phyloP scores from a whole-genome alignment of 768 basidiomycete species.

The Amanita pallidorosea region DNA sequence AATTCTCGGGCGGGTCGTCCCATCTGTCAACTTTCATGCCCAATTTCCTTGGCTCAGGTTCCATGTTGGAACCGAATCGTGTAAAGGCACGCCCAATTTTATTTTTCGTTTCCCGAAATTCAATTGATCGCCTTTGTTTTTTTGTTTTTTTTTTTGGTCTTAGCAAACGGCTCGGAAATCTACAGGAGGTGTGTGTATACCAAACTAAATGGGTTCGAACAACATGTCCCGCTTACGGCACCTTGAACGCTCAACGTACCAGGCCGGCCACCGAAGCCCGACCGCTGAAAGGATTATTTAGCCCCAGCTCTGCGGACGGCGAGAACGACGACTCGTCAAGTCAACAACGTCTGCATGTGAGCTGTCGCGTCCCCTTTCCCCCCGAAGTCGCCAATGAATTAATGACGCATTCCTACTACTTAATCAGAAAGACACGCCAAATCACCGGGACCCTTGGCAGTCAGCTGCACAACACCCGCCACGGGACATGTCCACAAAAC shows the following conservation, averaged over 20 bases:
- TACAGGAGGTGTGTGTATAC: conserved; percentile 1
- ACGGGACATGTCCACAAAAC: not conserved
- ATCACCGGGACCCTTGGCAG: no score
- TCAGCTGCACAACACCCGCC: not conserved
- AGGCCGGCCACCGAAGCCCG: not conserved
- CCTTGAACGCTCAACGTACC: not conserved
- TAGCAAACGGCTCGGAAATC: conserved; percentile 4
- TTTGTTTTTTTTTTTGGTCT: no score
- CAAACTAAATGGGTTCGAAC: not conserved
- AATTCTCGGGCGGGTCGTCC: not conserved
- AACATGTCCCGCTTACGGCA: not conserved
- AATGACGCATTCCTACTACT: no score
- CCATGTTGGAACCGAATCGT: not conserved
- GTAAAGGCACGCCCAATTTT: not conserved
- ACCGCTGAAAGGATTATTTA: not conserved
- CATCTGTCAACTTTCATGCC: not conserved
- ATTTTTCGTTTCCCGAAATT: not conserved
- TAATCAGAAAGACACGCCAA: not conserved
- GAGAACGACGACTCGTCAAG: not conserved
- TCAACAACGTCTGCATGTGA: not conserved
- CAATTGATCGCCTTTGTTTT: not conserved
- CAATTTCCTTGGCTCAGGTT: not conserved
- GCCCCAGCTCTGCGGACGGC: not conserved
- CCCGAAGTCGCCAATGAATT: not conserved
- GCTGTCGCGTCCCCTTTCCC: not conserved